Evolutionary conservation across 495 filamentous ascomycete species (phyloP).

Genomic region (Cetradonia linearis): DNA sequence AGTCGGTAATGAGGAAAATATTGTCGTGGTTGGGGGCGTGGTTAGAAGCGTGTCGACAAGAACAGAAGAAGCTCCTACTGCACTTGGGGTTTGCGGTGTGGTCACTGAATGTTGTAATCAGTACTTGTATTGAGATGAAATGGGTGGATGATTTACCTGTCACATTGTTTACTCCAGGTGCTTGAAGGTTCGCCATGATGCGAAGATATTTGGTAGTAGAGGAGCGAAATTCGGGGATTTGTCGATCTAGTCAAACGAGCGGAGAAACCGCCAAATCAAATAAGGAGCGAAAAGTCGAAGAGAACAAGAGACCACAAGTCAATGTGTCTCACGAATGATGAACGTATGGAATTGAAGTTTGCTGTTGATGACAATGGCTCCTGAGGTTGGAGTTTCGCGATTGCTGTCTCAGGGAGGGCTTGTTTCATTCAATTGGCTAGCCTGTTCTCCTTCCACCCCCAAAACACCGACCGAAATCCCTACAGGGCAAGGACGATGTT

Average conservation of each 20-base stretch:
- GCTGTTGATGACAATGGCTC: conserved; percentile 3
- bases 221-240: background rate
- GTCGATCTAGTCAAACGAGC: background rate
- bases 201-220: background rate
- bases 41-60: conserved; percentile 3
- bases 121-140: background rate
- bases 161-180: background rate
- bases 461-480: conserved; percentile 4
- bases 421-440: conserved; percentile 8
- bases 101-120: background rate
- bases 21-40: background rate
- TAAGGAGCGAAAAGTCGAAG: background rate
- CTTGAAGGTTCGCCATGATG: background rate
- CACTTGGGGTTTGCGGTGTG: background rate
- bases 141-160: background rate
- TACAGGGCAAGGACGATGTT: conserved; percentile 1
- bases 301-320: conserved; percentile 11
- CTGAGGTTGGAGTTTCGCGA: conserved; percentile 16
- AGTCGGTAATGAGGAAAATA: conserved; percentile 1
- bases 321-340: conserved; percentile 14
- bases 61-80: background rate
- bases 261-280: conserved; percentile 1
- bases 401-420: conserved; percentile 8
- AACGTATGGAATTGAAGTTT: background rate
- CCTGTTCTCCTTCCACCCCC: conserved; percentile 12